Conservation (phyloP, 2,329 filamentous ascomycete genomes). For the Alternaria dauci region DNA sequence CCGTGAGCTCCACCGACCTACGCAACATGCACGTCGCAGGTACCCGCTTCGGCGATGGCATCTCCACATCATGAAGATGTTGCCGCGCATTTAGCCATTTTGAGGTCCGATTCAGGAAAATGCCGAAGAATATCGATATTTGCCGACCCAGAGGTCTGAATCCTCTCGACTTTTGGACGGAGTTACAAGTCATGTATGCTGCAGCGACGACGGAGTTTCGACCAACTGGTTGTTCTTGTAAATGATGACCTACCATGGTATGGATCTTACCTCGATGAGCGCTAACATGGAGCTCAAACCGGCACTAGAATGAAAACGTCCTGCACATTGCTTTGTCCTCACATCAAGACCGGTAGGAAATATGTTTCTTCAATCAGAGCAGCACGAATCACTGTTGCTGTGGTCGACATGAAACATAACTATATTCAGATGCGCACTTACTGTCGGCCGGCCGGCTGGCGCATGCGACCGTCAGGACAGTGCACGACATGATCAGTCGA, state of each 20-base stretch:
- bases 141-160: neutral
- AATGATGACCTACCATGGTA: neutral
- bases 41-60: neutral
- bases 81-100: conserved; percentile 2
- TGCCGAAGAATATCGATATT: conserved; percentile 3
- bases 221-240: neutral
- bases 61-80: conserved; percentile 4
- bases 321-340: neutral
- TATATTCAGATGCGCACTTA: neutral
- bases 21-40: conserved; percentile 4
- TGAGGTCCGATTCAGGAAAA: neutral
- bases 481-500: conserved; percentile 3
- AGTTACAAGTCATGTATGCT: conserved; percentile 1
- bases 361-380: neutral
- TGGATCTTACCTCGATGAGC: neutral
- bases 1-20: conserved; percentile 11
- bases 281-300: neutral
- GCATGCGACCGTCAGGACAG: neutral
- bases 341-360: neutral
- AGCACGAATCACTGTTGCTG: neutral
- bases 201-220: neutral
- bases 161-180: neutral
- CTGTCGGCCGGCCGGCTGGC: neutral
- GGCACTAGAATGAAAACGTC: neutral
- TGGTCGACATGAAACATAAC: neutral